Percentiles rank a stretch among this genome's conserved stretches.
Conservation (phyloP, 352 stramenopile genomes). For the Phytophthora citricola region DNA sequence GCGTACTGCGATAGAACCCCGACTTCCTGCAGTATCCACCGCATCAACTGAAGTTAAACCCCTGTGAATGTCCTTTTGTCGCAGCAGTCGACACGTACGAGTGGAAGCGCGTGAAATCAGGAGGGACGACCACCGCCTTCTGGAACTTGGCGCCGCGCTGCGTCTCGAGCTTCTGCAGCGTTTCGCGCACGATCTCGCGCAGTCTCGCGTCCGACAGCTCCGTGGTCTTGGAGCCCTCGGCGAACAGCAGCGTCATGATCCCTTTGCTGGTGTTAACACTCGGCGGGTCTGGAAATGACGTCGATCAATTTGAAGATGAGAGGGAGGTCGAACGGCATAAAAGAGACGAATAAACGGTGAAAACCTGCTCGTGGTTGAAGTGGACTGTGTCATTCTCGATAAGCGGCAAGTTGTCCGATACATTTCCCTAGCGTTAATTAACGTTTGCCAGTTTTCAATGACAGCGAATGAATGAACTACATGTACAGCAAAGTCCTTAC, state of each 20-base stretch:
- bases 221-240: conserved; percentile 72
- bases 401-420: too few species aligned
- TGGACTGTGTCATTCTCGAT: background rate
- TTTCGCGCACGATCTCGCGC: conserved; percentile 64
- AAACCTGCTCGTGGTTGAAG: conserved; percentile 33
- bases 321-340: conserved; percentile 9
- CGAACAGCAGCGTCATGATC: conserved; percentile 75
- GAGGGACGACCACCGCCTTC: conserved; percentile 93
- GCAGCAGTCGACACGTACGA: conserved; percentile 62
- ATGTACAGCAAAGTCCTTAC: background rate
- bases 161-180: conserved; percentile 72
- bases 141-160: conserved; percentile 54
- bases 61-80: background rate
- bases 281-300: conserved; percentile 19
- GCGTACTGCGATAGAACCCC: conserved; percentile 93
- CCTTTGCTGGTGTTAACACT: background rate
- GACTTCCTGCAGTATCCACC: conserved; percentile 67
- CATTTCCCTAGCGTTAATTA: too few species aligned
- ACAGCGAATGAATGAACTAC: too few species aligned
- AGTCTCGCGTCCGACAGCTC: conserved; percentile 70
- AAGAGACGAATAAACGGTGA: conserved; percentile 1
- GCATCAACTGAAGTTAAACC: conserved; percentile 1
- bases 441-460: too few species aligned
- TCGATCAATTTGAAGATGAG: conserved; percentile 7
- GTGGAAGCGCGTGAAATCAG: conserved; percentile 97